Evolutionary conservation across 441 rosid genomes (phyloP).

Genomic region (Gossypium trilobum): DNA sequence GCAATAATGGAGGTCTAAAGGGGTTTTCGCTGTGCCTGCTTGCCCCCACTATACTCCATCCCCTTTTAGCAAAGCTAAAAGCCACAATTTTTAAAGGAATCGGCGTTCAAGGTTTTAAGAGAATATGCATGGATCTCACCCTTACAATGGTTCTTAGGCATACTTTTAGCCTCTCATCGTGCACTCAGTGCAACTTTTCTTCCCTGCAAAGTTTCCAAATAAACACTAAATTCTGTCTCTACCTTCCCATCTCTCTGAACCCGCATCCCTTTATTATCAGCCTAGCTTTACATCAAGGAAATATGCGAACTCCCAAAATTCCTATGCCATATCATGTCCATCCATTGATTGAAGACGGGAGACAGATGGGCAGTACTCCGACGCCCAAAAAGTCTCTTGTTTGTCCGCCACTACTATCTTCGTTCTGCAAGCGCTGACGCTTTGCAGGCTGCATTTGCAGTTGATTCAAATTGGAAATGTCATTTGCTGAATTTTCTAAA

Average conservation of each 20-base stretch:
- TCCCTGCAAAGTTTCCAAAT: constrained; percentile 26
- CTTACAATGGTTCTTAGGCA: constrained; percentile 20
- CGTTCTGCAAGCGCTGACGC: constrained; percentile 43
- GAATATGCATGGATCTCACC: constrained; percentile 47
- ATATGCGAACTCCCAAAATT: constrained; percentile 8
- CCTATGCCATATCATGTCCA: constrained; percentile 41
- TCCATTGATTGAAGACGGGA: constrained; percentile 65
- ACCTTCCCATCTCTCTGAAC: neutral
- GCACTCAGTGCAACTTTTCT: constrained; percentile 31
- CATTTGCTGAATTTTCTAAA: constrained; percentile 30
- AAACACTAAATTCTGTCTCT: constrained; percentile 10
- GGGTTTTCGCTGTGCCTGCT: constrained; percentile 19
- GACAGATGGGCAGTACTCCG: constrained; percentile 48
- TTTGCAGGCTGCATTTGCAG: constrained; percentile 45
- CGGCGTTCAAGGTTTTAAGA: constrained; percentile 26
- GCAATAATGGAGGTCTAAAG: constrained; percentile 59
- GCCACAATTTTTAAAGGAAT: constrained; percentile 29
- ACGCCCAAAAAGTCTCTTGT: constrained; percentile 91
- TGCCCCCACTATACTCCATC: constrained; percentile 40
- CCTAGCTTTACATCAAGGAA: constrained; percentile 16
- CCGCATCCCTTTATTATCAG: constrained; percentile 9
- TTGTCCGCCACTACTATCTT: constrained; percentile 28
- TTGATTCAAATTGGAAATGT: constrained; percentile 34
- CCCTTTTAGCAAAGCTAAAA: constrained; percentile 26
- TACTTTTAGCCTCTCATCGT: constrained; percentile 26